Conservation (phyloP, 192 early-diverging fungal species). For the Dissophora ornata region DNA sequence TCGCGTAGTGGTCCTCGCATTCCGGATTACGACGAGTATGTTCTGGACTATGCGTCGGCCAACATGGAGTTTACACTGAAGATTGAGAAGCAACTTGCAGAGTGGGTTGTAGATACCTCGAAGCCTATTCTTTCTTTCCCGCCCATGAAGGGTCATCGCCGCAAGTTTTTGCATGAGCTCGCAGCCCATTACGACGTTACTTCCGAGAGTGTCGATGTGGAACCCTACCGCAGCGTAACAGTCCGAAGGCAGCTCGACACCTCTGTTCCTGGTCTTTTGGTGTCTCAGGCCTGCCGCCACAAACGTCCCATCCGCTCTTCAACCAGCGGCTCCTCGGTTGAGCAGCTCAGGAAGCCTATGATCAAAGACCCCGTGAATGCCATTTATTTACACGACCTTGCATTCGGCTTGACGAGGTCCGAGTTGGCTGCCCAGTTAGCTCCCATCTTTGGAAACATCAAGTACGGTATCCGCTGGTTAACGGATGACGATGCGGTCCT, state of each 20-base stretch:
- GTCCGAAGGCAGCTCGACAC: constrained; percentile 62
- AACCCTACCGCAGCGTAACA: constrained; percentile 77
- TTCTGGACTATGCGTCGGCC: constrained; percentile 74
- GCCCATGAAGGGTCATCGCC: constrained; percentile 71
- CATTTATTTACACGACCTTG: constrained; percentile 62
- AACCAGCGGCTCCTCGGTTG: constrained; percentile 19
- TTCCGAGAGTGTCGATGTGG: constrained; percentile 83
- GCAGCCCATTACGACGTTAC: constrained; percentile 77
- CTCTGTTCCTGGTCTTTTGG: constrained; percentile 33
- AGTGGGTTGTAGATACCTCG: constrained; percentile 72
- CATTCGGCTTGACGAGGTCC: constrained; percentile 61
- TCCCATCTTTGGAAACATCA: constrained; percentile 58
- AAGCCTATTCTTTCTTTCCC: constrained; percentile 70
- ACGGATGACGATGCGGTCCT: constrained; percentile 64
- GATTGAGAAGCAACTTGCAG: constrained; percentile 73
- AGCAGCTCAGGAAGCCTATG: constrained; percentile 51
- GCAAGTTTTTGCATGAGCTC: constrained; percentile 79
- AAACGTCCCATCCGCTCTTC: constrained; percentile 32
- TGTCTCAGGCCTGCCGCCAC: constrained; percentile 55
- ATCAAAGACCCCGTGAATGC: constrained; percentile 69
- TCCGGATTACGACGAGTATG: constrained; percentile 65
- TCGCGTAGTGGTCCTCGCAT: constrained; percentile 21
- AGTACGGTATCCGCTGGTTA: constrained; percentile 61
- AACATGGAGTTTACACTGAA: constrained; percentile 74
- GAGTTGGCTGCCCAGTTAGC: constrained; percentile 62